Base-by-base conservation (phyloP, 495 filamentous ascomycete genomes). In the Pyrenula massariospora region DNA sequence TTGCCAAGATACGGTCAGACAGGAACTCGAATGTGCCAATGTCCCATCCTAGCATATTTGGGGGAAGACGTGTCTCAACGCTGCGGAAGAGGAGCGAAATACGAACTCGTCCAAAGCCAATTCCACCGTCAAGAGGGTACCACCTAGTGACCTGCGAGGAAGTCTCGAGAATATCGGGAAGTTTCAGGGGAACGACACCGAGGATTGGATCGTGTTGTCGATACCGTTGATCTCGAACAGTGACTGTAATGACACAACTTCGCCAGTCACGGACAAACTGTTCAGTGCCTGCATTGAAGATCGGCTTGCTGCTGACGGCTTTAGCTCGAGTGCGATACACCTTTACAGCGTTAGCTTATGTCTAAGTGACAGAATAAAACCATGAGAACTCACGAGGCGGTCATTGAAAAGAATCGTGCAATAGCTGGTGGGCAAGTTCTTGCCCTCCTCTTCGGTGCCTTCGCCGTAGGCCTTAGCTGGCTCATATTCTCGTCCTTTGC, bases 221-320 rank as follows among this genome's bases (percentile, higher is more conserved):
- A 62, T 95, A 86, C 15, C 92, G 82, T 54, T 85, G 81, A 67
- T 97, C 91, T 12, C 92, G 82, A 24, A 96, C 89, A 12, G 87
- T 88, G 54, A 96, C 77, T 0, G 90, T 95, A 36, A 95, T 80
- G 52, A 96, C 84, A 25, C 82, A 78, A 31, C 86, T 91, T 51
- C 90, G 78, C 92, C 92, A 97, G 66, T 97, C 92, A 12, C 92
- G 84, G n/a, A 96, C 77, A 62, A 97, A 97, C 1, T 88, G 80
- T 65, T 97, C 92, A 3, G 91, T 95, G 36, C 92, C 92, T 12
- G 92, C 91, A 61, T 96, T 95, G 74, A 95, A 97, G 59, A 96
- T 96, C 10, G 92, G 92, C 68, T 91, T 91, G 50, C 87, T 91
- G 59, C 87, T 94, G 12, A 95, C 84, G 23, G 88, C 90, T 71